A percentile compares a stretch with the other conserved stretches of the same genome.
Evolutionary conservation across 129 eudicot genomes (phyloP).

Genomic region (Helianthus annuus): DNA sequence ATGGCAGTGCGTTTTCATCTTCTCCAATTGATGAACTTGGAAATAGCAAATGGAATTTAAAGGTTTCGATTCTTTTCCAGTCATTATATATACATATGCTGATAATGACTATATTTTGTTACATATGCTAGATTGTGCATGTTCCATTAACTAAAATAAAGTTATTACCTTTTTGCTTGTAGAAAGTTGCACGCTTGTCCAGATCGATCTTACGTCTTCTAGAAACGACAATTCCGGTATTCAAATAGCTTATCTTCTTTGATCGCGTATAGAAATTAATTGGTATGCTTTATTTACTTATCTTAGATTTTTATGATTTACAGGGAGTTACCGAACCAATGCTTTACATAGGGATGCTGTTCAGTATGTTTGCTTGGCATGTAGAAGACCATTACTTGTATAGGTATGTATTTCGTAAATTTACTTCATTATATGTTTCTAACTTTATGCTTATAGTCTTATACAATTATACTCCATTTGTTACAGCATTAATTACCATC

Average conservation of each 20-base stretch:
- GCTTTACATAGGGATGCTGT: slow-evolving; percentile 99
- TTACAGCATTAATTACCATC: slow-evolving; percentile 95
- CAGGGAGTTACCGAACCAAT: slow-evolving; percentile 99
- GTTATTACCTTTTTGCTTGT: slow-evolving; percentile 33
- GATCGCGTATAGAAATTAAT: not conserved
- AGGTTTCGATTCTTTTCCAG: slow-evolving; percentile 47
- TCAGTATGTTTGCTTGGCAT: slow-evolving; percentile 99
- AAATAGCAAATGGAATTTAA: slow-evolving; percentile 92
- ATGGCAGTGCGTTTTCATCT: slow-evolving; percentile 99
- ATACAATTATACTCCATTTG: not conserved
- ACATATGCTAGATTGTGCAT: slow-evolving; percentile 8
- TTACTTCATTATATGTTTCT: not conserved
- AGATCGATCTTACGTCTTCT: slow-evolving; percentile 90
- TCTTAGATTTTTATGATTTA: slow-evolving; percentile 15
- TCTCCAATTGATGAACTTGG: slow-evolving; percentile 85
- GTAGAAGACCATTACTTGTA: slow-evolving; percentile 99
- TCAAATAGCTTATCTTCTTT: slow-evolving; percentile 1
- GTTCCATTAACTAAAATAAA: slow-evolving; percentile 13
- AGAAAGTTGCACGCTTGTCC: slow-evolving; percentile 83
- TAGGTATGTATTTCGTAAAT: slow-evolving; percentile 48
- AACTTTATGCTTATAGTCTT: slow-evolving; percentile 2
- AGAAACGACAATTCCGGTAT: slow-evolving; percentile 88
- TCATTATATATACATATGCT: not conserved
- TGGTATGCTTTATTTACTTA: slow-evolving; percentile 8
- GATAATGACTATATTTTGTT: not conserved